Evolutionary conservation across 306 rosid species (phyloP).

Genomic region (Hippophae gyantsensis): DNA sequence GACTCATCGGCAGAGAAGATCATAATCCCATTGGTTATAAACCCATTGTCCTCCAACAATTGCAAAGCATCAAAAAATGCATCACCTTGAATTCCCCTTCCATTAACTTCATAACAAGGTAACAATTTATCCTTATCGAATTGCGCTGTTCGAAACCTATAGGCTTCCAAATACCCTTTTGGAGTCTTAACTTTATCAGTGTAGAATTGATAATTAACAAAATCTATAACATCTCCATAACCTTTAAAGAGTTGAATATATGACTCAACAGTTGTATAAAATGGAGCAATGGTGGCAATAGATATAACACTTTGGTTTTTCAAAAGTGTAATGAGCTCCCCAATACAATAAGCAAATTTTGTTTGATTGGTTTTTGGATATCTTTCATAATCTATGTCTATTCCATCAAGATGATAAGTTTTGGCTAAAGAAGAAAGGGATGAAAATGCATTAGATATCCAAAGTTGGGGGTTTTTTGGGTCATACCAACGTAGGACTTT

Average conservation of each 20-base stretch:
- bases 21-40: conserved; percentile 40
- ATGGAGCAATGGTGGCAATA: conserved; percentile 45
- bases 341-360: conserved; percentile 43
- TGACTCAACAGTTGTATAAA: conserved; percentile 24
- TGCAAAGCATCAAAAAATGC: conserved; percentile 35
- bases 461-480: conserved; percentile 24
- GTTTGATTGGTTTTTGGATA: conserved; percentile 19
- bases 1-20: conserved; percentile 49
- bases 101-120: conserved; percentile 41
- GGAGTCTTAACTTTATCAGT: conserved; percentile 37
- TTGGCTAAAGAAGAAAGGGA: conserved; percentile 23
- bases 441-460: conserved; percentile 46
- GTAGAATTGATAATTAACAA: conserved; percentile 46
- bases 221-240: conserved; percentile 32
- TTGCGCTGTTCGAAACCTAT: conserved; percentile 16
- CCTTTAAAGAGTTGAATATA: conserved; percentile 30
- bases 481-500: conserved; percentile 39
- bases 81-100: conserved; percentile 50
- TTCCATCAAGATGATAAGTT: conserved; percentile 44
- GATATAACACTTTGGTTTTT: conserved; percentile 39
- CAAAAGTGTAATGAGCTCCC: conserved; percentile 40
- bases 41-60: conserved; percentile 28
- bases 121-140: conserved; percentile 28
- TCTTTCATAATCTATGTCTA: conserved; percentile 43
- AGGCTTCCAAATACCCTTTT: conserved; percentile 23